phyloP scores from a whole-genome alignment of 306 rosid genomes.

The Mimosa bimucronata region DNA sequence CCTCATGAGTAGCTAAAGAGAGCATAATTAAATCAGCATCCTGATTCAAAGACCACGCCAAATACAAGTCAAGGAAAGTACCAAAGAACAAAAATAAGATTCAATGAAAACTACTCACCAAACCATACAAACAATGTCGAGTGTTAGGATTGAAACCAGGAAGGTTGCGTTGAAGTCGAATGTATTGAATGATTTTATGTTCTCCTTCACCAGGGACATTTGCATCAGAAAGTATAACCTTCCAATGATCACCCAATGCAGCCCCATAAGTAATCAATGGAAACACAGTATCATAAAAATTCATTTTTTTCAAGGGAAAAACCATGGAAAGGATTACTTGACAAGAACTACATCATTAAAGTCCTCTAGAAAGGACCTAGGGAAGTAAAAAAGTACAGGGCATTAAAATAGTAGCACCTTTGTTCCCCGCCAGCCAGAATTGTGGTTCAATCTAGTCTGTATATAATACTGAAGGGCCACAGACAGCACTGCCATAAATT shows the following conservation, averaged over 20 bases:
- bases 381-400: constrained; percentile 34
- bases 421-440: constrained; percentile 76
- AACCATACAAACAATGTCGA: constrained; percentile 87
- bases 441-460: constrained; percentile 77
- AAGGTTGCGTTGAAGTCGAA: constrained; percentile 78
- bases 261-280: constrained; percentile 60
- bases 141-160: constrained; percentile 90
- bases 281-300: constrained; percentile 64
- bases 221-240: constrained; percentile 98
- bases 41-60: constrained; percentile 49
- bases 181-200: constrained; percentile 90
- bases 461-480: constrained; percentile 90
- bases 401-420: constrained; percentile 65
- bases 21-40: constrained; percentile 98
- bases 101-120: constrained; percentile 55
- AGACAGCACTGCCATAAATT: constrained; percentile 86
- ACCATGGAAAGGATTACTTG: constrained; percentile 56
- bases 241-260: constrained; percentile 76
- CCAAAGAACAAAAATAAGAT: neutral
- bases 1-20: constrained; percentile 90
- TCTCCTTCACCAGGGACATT: constrained; percentile 98
- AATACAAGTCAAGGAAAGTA: constrained; percentile 8
- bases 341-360: constrained; percentile 43
- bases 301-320: constrained; percentile 46
- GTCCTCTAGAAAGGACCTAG: constrained; percentile 45